A percentile compares a stretch with the other conserved stretches of the same genome.
These are phyloP conservation scores for Lactifluus echinatus DNA, from an alignment of 768 basidiomycete species.

Conservation along the genomic window DNA sequence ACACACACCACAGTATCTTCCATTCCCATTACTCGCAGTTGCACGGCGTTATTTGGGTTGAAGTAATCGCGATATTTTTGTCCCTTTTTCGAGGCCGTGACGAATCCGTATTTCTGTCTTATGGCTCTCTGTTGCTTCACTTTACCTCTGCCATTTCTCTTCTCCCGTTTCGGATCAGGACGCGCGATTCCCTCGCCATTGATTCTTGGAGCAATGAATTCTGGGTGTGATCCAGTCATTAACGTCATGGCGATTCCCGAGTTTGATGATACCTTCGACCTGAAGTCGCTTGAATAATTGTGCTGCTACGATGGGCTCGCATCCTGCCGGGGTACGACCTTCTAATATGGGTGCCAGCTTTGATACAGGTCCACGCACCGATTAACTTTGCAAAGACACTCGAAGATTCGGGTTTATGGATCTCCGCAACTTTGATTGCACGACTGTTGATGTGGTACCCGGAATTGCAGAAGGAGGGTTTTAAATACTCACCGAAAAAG, in stretches of 20 bases:
- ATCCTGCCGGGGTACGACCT: conserved; percentile 37
- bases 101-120: conserved; percentile 51
- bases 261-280: conserved; percentile 49
- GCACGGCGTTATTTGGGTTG: conserved; percentile 47
- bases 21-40: conserved; percentile 54
- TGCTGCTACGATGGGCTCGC: conserved; percentile 43
- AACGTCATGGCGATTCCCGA: neutral
- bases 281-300: conserved; percentile 64
- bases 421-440: conserved; percentile 62
- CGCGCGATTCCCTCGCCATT: conserved; percentile 32
- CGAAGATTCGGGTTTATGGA: conserved; percentile 32
- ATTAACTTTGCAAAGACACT: conserved; percentile 51
- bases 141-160: conserved; percentile 26
- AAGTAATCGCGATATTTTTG: conserved; percentile 60
- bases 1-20: conserved; percentile 41
- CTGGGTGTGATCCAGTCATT: conserved; percentile 28
- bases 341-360: neutral
- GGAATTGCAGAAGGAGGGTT: neutral
- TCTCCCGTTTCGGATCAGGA: conserved; percentile 31
- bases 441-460: conserved; percentile 32
- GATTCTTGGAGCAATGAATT: conserved; percentile 48
- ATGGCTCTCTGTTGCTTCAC: conserved; percentile 42
- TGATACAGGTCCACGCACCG: conserved; percentile 34
- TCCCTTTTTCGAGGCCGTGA: conserved; percentile 36
- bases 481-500: conserved; percentile 48